Evolutionary conservation across 1,284 basidiomycete species (phyloP), one percentile per base, ranked within the genome.

Genomic region (Melampsora occidentalis): DNA sequence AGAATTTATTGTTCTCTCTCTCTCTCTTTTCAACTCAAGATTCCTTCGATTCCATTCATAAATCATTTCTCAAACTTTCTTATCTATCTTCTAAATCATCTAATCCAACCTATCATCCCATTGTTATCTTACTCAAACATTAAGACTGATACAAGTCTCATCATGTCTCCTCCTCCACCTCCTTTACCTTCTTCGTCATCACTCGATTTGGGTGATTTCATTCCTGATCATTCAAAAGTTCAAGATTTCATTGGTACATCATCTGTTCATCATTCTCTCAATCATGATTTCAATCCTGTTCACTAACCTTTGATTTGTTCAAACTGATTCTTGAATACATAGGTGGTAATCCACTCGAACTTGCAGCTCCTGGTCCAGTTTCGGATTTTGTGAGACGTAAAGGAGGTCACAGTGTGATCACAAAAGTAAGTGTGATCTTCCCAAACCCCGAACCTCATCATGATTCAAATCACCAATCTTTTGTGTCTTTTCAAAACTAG

Each of bases 381-480:
- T 87, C 90, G 79, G 94, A 98, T 85, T 99, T 97, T 84, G 94
- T 99, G 76, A 91, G 92, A 83, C 86, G 86, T 70, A 87, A 95
- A 83, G 94, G 94, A 46, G 97, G 97, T 79, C 97, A 99, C 85
- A 97, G 95, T 48, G 95, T 99, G 78, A 98, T 99, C 84, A 97
- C 94, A 78, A 99, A 98, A 87, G 96, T 97, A 77, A 87, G 79
- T 62, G 31, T 51, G 33, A 22, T 53, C 42, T 18, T 65, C 59
- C 28, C 42, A 28, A 49, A 28, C 14, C 79, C 64, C n/a, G n/a
- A 33, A 49, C 31, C 51, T 63, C 39, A 76, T 49, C 22, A 51
- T 71, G 42, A 62, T 35, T 59, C 35, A 42, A 64, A 48, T 57
- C 68, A 22, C 33, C 0, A 20, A 25, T 77, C 73, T 18, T 28